Conservation (phyloP, 1,284 basidiomycete species). For the Irpex sp. region DNA sequence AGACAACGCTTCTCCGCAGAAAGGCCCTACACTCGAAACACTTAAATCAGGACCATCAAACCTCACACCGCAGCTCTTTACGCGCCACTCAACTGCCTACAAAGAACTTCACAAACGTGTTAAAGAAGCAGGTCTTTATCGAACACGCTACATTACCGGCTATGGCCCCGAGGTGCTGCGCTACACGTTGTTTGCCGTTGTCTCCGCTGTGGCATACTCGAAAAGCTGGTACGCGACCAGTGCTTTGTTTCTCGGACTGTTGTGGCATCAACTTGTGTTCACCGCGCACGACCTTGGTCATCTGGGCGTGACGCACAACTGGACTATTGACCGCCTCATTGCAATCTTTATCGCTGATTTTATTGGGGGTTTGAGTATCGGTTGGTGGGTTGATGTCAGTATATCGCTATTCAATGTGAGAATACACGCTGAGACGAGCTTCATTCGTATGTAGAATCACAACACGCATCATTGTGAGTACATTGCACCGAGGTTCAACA, state of each 20-base stretch:
- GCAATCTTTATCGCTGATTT: constrained; percentile 84
- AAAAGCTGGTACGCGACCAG: constrained; percentile 65
- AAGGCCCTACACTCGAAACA: constrained; percentile 44
- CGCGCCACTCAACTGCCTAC: constrained; percentile 77
- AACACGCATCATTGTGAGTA: constrained; percentile 90
- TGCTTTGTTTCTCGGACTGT: constrained; percentile 79
- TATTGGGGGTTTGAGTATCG: constrained; percentile 88
- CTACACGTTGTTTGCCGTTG: constrained; percentile 61
- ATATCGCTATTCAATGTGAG: constrained; percentile 10
- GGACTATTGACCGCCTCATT: constrained; percentile 78
- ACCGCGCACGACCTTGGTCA: constrained; percentile 94
- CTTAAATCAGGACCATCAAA: constrained; percentile 50
- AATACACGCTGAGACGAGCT: background rate
- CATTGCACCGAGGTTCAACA: background rate
- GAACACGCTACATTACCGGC: constrained; percentile 79
- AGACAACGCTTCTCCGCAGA: constrained; percentile 22
- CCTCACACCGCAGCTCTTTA: constrained; percentile 62
- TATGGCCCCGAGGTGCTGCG: constrained; percentile 87
- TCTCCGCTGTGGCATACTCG: constrained; percentile 63
- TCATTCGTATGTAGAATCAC: constrained; percentile 67
- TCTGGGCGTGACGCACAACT: constrained; percentile 88
- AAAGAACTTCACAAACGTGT: constrained; percentile 76
- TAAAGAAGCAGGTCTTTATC: constrained; percentile 80
- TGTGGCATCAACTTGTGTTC: constrained; percentile 96
- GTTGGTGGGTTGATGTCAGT: constrained; percentile 97